These are phyloP conservation scores for Stentor coeruleus DNA, from an alignment of 73 alveolate species.

Conservation along the genomic window DNA sequence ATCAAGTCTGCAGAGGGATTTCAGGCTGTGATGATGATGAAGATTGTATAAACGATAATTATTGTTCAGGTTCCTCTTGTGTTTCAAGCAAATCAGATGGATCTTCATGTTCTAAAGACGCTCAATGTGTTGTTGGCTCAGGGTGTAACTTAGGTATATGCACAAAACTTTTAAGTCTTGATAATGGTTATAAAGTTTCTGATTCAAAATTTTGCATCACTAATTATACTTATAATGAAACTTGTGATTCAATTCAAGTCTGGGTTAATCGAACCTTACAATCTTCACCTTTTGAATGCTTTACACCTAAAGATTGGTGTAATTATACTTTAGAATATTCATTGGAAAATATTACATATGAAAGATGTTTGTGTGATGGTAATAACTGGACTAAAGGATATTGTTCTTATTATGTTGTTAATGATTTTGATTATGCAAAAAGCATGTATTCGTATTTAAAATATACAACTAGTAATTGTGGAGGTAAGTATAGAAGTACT, in stretches of 20 bases:
- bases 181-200: neutral
- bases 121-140: neutral
- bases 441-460: neutral
- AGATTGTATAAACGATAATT: neutral
- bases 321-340: neutral
- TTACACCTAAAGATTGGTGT: neutral
- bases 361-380: neutral
- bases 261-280: neutral
- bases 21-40: neutral
- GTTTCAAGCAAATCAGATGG: neutral
- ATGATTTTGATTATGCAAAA: neutral
- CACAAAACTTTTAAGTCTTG: slow-evolving; percentile 6
- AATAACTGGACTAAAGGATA: neutral
- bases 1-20: neutral
- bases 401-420: neutral
- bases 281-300: neutral
- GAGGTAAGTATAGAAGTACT: neutral
- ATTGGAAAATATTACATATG: neutral
- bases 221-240: neutral
- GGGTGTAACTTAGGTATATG: neutral
- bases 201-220: neutral
- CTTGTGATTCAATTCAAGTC: neutral
- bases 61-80: neutral
- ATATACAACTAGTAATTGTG: neutral
- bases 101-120: neutral